Conservation (phyloP, 192 early-diverging fungal genomes). For the Linnemannia hyalina region DNA sequence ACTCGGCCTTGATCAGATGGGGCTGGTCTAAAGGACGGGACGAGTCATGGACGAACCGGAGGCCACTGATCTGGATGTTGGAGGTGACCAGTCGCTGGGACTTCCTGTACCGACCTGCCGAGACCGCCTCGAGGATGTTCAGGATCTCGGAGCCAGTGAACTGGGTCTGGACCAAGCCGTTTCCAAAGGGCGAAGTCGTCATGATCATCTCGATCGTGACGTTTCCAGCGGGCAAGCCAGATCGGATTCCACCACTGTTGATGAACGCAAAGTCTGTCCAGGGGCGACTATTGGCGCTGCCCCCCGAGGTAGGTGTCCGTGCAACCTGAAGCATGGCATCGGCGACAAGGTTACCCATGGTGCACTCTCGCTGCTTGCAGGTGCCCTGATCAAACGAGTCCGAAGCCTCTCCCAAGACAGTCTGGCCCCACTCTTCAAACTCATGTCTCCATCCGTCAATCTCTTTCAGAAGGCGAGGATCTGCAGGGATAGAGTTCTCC, state of each 20-base stretch:
- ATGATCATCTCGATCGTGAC: slow-evolving; percentile 71
- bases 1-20: slow-evolving; percentile 24
- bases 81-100: slow-evolving; percentile 59
- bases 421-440: slow-evolving; percentile 60
- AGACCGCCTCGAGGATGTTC: slow-evolving; percentile 61
- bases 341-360: slow-evolving; percentile 74
- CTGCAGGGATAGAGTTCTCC: slow-evolving; percentile 62
- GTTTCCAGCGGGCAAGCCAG: slow-evolving; percentile 62
- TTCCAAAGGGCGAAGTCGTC: slow-evolving; percentile 76
- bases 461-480: slow-evolving; percentile 56
- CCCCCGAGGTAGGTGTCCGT: slow-evolving; percentile 1
- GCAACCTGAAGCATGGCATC: slow-evolving; percentile 71
- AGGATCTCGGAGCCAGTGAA: slow-evolving; percentile 68
- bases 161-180: slow-evolving; percentile 60
- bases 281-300: slow-evolving; percentile 2
- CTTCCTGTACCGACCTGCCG: slow-evolving; percentile 45
- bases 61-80: slow-evolving; percentile 72
- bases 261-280: slow-evolving; percentile 66
- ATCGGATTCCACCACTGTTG: slow-evolving; percentile 76
- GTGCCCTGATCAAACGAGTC: slow-evolving; percentile 56
- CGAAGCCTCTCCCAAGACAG: slow-evolving; percentile 59
- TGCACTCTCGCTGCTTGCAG: slow-evolving; percentile 66
- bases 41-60: slow-evolving; percentile 61
- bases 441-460: slow-evolving; percentile 61
- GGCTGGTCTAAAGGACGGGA: slow-evolving; percentile 18